These are phyloP conservation scores for Colletotrichum nymphaeae DNA, from an alignment of 2,329 filamentous ascomycete genomes.

Conservation along the genomic window DNA sequence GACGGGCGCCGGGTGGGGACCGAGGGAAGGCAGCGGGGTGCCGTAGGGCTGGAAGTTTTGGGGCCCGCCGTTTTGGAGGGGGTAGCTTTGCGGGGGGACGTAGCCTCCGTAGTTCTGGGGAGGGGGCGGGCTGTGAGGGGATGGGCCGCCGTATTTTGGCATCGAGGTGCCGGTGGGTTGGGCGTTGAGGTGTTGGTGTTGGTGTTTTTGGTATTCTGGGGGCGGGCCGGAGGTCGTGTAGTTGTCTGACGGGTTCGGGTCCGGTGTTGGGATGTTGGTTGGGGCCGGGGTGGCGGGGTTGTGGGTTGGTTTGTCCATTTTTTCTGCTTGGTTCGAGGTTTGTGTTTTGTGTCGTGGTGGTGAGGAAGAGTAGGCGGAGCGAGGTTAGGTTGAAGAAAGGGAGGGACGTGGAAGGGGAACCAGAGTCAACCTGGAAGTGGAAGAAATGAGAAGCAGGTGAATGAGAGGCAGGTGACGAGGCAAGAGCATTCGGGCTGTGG, in stretches of 20 bases:
- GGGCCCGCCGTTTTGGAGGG: constrained; percentile 14
- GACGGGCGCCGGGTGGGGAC: constrained; percentile 36
- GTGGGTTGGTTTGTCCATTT: constrained; percentile 21
- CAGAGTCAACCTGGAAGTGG: too few species aligned
- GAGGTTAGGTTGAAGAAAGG: neutral
- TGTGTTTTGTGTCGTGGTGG: neutral
- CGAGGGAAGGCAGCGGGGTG: constrained; percentile 37
- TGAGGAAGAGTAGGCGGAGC: neutral
- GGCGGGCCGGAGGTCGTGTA: constrained; percentile 11
- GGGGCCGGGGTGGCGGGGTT: neutral
- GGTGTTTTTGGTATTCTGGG: constrained; percentile 2
- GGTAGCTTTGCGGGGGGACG: constrained; percentile 2
- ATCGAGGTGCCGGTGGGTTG: constrained; percentile 8
- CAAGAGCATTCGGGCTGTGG: constrained; percentile 1
- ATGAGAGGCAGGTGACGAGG: neutral
- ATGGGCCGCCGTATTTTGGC: constrained; percentile 29
- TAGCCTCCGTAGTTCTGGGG: neutral
- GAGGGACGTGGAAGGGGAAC: too few species aligned
- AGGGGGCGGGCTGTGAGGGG: neutral
- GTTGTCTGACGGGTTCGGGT: constrained; percentile 5
- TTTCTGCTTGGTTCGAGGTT: neutral
- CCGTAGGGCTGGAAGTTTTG: constrained; percentile 34
- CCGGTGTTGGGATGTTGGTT: neutral
- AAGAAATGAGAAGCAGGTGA: neutral
- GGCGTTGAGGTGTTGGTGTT: neutral